Percentiles rank a stretch among this genome's conserved stretches.
Conservation (phyloP, 768 basidiomycete species). For the Trametes sanguinea region DNA sequence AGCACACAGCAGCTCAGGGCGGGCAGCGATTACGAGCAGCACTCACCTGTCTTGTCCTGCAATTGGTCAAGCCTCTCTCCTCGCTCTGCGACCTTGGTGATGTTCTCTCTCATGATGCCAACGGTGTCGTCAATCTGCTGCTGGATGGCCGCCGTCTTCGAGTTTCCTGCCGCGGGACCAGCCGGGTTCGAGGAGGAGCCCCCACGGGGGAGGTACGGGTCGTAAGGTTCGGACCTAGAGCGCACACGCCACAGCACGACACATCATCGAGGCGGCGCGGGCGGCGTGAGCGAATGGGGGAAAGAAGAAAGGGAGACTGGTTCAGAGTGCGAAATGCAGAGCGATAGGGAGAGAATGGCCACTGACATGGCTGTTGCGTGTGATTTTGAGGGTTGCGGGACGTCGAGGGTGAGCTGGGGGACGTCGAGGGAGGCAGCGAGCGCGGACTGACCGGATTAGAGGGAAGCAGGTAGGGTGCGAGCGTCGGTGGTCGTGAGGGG, state of each 20-base stretch:
- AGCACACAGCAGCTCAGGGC: not conserved
- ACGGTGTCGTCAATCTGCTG: constrained; percentile 98
- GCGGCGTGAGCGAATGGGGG: not conserved
- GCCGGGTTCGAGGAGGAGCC: constrained; percentile 59
- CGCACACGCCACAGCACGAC: not conserved
- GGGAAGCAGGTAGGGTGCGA: constrained; percentile 15
- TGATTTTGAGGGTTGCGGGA: constrained; percentile 1
- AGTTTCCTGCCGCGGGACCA: constrained; percentile 54
- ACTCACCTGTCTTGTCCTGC: constrained; percentile 97
- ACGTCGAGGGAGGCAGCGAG: not conserved
- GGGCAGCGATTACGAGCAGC: not conserved
- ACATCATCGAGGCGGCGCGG: constrained; percentile 2
- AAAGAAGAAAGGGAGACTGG: not conserved
- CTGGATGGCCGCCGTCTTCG: constrained; percentile 94
- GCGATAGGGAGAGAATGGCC: constrained; percentile 15
- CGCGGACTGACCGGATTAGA: constrained; percentile 21
- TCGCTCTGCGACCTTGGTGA: constrained; percentile 92
- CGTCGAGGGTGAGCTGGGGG: constrained; percentile 7
- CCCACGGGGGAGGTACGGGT: constrained; percentile 93
- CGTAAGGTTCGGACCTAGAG: constrained; percentile 93
- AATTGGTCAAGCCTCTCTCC: constrained; percentile 92
- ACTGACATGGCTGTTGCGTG: constrained; percentile 27
- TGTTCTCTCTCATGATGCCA: constrained; percentile 97
- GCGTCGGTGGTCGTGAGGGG: constrained; percentile 22
- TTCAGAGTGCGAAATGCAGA: constrained; percentile 13